phyloP scores from a whole-genome alignment of 2,329 filamentous ascomycete species.

The Hortaea werneckii region DNA sequence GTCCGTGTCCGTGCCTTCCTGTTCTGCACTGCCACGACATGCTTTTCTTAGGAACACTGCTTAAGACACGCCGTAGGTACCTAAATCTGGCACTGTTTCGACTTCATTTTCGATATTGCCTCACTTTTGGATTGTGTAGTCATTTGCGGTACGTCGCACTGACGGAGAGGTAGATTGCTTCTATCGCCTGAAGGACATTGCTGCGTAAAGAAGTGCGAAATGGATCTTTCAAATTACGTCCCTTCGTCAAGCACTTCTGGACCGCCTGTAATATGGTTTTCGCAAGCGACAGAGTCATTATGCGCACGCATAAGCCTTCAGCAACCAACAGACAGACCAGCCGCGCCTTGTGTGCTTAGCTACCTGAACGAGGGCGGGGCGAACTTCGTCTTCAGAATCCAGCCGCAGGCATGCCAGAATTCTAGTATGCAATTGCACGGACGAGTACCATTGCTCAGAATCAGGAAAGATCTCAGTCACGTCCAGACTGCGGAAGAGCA shows the following conservation, averaged over 20 bases:
- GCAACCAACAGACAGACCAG: neutral
- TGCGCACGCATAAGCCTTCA: neutral
- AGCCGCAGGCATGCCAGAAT: slow-evolving; percentile 1
- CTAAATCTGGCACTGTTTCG: too few species aligned
- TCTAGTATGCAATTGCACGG: slow-evolving; percentile 10
- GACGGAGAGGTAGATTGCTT: too few species aligned
- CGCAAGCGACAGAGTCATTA: neutral
- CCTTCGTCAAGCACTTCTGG: neutral
- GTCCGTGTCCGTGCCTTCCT: neutral
- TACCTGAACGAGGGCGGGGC: slow-evolving; percentile 30
- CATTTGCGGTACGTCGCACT: too few species aligned
- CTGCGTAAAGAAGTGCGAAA: neutral
- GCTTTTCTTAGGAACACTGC: too few species aligned
- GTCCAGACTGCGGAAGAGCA: slow-evolving; percentile 19
- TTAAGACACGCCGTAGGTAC: neutral
- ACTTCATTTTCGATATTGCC: too few species aligned
- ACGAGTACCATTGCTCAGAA: slow-evolving; percentile 19
- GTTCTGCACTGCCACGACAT: neutral
- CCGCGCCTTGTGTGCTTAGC: neutral
- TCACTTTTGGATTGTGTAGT: too few species aligned
- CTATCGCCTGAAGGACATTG: too few species aligned
- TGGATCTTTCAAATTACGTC: neutral
- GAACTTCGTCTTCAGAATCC: slow-evolving; percentile 25
- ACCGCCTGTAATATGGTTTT: neutral
- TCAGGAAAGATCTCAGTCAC: slow-evolving; percentile 24